Evolutionary conservation across 2,329 filamentous ascomycete species (phyloP).

Genomic region (Parasarocladium wereldwijsianum): DNA sequence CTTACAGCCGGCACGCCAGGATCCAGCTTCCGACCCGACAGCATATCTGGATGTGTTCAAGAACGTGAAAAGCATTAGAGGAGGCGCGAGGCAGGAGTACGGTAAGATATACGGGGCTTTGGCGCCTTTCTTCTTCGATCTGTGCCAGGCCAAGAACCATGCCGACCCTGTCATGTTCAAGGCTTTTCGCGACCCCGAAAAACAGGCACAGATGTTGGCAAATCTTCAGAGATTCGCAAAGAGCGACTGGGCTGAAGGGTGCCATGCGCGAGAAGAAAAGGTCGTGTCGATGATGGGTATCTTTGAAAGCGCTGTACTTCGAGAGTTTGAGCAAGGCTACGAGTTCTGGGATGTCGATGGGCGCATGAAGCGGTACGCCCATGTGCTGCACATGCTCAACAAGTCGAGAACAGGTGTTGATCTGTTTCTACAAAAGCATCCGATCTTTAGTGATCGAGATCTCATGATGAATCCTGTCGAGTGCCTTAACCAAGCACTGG

Average conservation of each 20-base stretch:
- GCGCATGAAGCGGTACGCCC: slow-evolving; percentile 76
- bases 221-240: slow-evolving; percentile 67
- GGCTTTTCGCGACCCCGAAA: slow-evolving; percentile 73
- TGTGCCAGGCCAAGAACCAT: slow-evolving; percentile 56
- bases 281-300: slow-evolving; percentile 60
- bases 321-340: slow-evolving; percentile 88
- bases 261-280: slow-evolving; percentile 54
- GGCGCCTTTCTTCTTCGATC: slow-evolving; percentile 77
- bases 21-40: slow-evolving; percentile 41
- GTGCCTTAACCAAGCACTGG: slow-evolving; percentile 58
- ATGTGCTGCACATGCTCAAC: slow-evolving; percentile 70
- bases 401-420: slow-evolving; percentile 68
- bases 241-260: slow-evolving; percentile 69
- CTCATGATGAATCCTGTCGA: slow-evolving; percentile 57
- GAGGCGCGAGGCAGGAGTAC: slow-evolving; percentile 77
- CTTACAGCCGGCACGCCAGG: slow-evolving; percentile 24
- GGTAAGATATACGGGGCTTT: slow-evolving; percentile 81
- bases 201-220: slow-evolving; percentile 78
- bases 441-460: slow-evolving; percentile 61
- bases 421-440: slow-evolving; percentile 78
- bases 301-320: slow-evolving; percentile 80
- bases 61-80: slow-evolving; percentile 62
- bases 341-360: slow-evolving; percentile 80
- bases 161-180: slow-evolving; percentile 68
- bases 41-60: slow-evolving; percentile 56